A percentile compares a stretch with the other conserved stretches of the same genome.
Conservation (phyloP, 208 protist genomes). For the Crithidia acanthocephali region DNA sequence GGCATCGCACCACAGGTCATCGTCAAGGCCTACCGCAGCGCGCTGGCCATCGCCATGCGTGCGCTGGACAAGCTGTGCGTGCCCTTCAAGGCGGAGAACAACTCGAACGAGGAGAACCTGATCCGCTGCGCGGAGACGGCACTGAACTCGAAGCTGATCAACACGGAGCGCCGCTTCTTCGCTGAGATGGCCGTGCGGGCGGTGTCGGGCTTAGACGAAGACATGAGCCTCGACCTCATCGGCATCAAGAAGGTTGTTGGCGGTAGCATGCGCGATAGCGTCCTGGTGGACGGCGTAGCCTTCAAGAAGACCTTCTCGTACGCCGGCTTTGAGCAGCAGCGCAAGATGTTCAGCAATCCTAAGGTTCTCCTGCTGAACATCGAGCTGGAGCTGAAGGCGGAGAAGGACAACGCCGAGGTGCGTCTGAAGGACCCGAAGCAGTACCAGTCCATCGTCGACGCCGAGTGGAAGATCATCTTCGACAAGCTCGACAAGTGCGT, state of each 20-base stretch:
- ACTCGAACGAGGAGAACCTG: slow-evolving; percentile 78
- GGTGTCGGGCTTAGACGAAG: slow-evolving; percentile 95
- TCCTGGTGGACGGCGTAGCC: slow-evolving; percentile 99
- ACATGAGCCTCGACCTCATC: slow-evolving; percentile 98
- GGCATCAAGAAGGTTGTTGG: slow-evolving; percentile 99
- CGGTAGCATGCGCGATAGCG: slow-evolving; percentile 98
- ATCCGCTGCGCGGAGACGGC: slow-evolving; percentile 98
- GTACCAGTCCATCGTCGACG: slow-evolving; percentile 99
- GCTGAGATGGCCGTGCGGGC: slow-evolving; percentile 99
- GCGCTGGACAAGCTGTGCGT: slow-evolving; percentile 95
- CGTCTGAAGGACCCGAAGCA: slow-evolving; percentile 98
- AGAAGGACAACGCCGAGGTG: slow-evolving; percentile 99
- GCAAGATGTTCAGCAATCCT: slow-evolving; percentile 97
- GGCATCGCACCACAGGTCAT: slow-evolving; percentile 99
- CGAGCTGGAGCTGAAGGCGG: slow-evolving; percentile 99
- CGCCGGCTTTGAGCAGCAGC: slow-evolving; percentile 99
- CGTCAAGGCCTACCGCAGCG: slow-evolving; percentile 95
- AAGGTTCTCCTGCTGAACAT: slow-evolving; percentile 99
- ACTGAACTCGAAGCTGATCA: slow-evolving; percentile 99
- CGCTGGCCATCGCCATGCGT: slow-evolving; percentile 78
- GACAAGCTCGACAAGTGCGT: slow-evolving; percentile 99
- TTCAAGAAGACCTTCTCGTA: slow-evolving; percentile 99
- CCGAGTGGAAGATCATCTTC: slow-evolving; percentile 99
- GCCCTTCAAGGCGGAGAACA: slow-evolving; percentile 66
- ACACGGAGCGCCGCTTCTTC: slow-evolving; percentile 97